phyloP scores from a whole-genome alignment of 495 filamentous ascomycete species.

The Pyrenopolyporus hunteri region DNA sequence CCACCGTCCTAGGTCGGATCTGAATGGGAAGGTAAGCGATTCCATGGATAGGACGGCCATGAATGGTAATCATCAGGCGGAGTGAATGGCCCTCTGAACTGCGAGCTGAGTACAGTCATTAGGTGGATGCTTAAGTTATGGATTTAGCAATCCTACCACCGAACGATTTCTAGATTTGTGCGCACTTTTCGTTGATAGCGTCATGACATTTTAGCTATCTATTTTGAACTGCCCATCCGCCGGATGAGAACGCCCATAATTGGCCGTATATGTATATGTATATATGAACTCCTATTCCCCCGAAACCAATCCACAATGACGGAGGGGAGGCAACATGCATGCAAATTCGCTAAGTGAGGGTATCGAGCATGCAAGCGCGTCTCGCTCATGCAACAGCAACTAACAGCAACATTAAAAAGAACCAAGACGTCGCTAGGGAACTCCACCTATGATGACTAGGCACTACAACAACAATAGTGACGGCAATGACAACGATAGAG shows the following conservation, averaged over 20 bases:
- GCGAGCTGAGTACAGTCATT: too few relatives aligned
- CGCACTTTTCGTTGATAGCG: slow-evolving; percentile 10
- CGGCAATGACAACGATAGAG: not conserved
- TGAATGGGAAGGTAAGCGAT: too few relatives aligned
- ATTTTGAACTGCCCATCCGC: slow-evolving; percentile 13
- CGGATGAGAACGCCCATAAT: not conserved
- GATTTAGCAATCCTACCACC: too few relatives aligned
- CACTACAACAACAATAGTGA: not conserved
- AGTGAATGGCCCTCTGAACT: too few relatives aligned
- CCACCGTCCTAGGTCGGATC: too few relatives aligned
- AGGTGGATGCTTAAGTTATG: too few relatives aligned
- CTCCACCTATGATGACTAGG: not conserved
- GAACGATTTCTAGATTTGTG: not conserved
- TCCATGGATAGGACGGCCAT: too few relatives aligned
- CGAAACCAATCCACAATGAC: slow-evolving; percentile 16
- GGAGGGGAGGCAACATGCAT: slow-evolving; percentile 22
- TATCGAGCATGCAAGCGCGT: slow-evolving; percentile 29
- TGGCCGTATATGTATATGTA: slow-evolving; percentile 5
- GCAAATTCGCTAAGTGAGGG: slow-evolving; percentile 33
- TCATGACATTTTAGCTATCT: slow-evolving; percentile 18
- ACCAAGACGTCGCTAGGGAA: slow-evolving; percentile 13
- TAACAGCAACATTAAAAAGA: slow-evolving; percentile 11
- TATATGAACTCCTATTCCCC: slow-evolving; percentile 16
- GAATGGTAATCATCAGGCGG: too few relatives aligned
- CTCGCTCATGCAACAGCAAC: slow-evolving; percentile 24